phyloP scores from a whole-genome alignment of 495 filamentous ascomycete genomes.

The Annulohypoxylon moriforme region DNA sequence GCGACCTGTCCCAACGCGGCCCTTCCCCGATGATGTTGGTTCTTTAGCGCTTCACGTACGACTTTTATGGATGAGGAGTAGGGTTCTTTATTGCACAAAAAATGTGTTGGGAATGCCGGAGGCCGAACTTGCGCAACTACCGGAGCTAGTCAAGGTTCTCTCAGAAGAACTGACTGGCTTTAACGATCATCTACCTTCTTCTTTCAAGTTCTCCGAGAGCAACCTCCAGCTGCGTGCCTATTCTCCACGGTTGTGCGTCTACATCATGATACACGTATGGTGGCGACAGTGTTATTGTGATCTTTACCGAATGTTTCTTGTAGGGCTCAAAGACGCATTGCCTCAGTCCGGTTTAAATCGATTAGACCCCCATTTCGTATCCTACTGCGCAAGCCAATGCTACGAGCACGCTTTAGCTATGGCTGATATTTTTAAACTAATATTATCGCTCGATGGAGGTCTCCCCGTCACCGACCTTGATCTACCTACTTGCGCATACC shows the following conservation, averaged over 20 bases:
- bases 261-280: conserved; percentile 63
- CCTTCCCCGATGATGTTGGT: conserved; percentile 60
- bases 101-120: conserved; percentile 48
- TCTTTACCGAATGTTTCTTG: conserved; percentile 59
- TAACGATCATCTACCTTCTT: conserved; percentile 57
- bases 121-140: conserved; percentile 54
- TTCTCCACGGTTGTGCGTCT: conserved; percentile 58
- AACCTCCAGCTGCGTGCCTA: conserved; percentile 62
- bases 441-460: conserved; percentile 54
- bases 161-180: conserved; percentile 57
- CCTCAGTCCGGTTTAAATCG: conserved; percentile 50
- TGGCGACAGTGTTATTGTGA: conserved; percentile 64
- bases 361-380: conserved; percentile 54
- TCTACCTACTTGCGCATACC: conserved; percentile 60
- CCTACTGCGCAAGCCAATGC: conserved; percentile 52
- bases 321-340: conserved; percentile 57
- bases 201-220: conserved; percentile 60
- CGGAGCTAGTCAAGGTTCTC: conserved; percentile 53
- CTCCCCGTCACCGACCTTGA: conserved; percentile 60
- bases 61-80: conserved; percentile 59
- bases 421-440: conserved; percentile 59
- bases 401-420: conserved; percentile 61
- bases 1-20: conserved; percentile 47
- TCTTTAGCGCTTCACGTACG: conserved; percentile 61
- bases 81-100: conserved; percentile 57